Conservation (phyloP, 2,329 filamentous ascomycete species). For the Aspergillus persii region DNA sequence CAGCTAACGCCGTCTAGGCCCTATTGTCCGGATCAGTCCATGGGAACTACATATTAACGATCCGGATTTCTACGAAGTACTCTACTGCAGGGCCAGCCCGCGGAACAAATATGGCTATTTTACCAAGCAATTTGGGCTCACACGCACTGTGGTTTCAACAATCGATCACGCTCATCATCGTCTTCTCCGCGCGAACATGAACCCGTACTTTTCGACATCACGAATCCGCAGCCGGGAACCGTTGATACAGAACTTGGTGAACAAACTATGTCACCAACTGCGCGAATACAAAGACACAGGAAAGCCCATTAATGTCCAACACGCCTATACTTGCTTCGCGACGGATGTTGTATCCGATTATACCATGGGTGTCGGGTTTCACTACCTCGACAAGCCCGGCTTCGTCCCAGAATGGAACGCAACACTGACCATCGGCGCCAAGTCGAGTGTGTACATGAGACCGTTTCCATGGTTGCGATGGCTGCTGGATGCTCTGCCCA, state of each 20-base stretch:
- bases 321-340: slow-evolving; percentile 37
- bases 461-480: slow-evolving; percentile 10
- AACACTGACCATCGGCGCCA: slow-evolving; percentile 17
- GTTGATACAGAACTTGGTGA: slow-evolving; percentile 14
- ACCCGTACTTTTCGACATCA: slow-evolving; percentile 22
- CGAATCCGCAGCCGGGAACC: slow-evolving; percentile 19
- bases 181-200: slow-evolving; percentile 16
- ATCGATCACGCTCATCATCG: slow-evolving; percentile 19
- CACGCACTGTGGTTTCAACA: slow-evolving; percentile 13
- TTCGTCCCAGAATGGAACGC: slow-evolving; percentile 26
- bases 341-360: slow-evolving; percentile 48
- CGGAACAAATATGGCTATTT: slow-evolving; percentile 20
- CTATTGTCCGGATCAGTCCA: slow-evolving; percentile 22
- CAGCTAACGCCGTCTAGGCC: not conserved
- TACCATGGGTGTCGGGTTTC: slow-evolving; percentile 21
- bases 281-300: slow-evolving; percentile 10
- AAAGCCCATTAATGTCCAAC: slow-evolving; percentile 12
- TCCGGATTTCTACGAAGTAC: slow-evolving; percentile 5
- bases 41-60: slow-evolving; percentile 21
- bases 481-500: not conserved
- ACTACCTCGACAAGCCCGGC: slow-evolving; percentile 25
- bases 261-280: slow-evolving; percentile 20
- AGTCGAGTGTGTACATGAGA: slow-evolving; percentile 14
- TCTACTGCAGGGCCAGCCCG: slow-evolving; percentile 15
- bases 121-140: slow-evolving; percentile 7